These are phyloP conservation scores for Grigorovia jiainica DNA, from an alignment of 805 yeast species.

Conservation along the genomic window DNA sequence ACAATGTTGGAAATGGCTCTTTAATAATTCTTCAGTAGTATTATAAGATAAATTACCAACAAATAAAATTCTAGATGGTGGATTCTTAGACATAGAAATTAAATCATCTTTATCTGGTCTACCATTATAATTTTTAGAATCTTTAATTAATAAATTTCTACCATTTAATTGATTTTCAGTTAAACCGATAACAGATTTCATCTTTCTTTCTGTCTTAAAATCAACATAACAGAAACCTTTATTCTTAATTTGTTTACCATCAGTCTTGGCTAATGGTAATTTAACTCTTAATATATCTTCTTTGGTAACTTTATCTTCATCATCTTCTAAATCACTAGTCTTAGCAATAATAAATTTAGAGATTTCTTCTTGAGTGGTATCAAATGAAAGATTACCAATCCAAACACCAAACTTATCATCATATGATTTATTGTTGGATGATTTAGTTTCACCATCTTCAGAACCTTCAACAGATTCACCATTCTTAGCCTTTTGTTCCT, in stretches of 20 bases:
- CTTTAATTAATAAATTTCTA: slow-evolving; percentile 76
- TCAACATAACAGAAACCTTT: slow-evolving; percentile 90
- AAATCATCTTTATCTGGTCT: slow-evolving; percentile 57
- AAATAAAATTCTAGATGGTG: slow-evolving; percentile 81
- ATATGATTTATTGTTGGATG: slow-evolving; percentile 26
- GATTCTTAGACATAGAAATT: slow-evolving; percentile 52
- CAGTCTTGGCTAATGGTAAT: slow-evolving; percentile 58
- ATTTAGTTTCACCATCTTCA: slow-evolving; percentile 26
- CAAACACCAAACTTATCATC: slow-evolving; percentile 61
- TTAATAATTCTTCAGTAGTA: slow-evolving; percentile 69
- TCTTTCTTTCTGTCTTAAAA: slow-evolving; percentile 50
- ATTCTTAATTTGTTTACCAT: slow-evolving; percentile 44
- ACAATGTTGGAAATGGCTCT: slow-evolving; percentile 80
- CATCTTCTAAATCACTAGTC: slow-evolving; percentile 35
- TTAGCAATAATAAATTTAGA: slow-evolving; percentile 53
- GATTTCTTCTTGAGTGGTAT: slow-evolving; percentile 69
- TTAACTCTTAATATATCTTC: slow-evolving; percentile 65
- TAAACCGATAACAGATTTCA: slow-evolving; percentile 51
- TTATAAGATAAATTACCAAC: slow-evolving; percentile 92
- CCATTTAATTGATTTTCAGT: slow-evolving; percentile 73
- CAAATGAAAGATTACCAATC: slow-evolving; percentile 89
- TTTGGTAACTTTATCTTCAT: slow-evolving; percentile 36
- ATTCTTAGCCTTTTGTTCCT: slow-evolving; percentile 28
- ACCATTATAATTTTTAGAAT: slow-evolving; percentile 74
- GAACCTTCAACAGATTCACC: slow-evolving; percentile 12